phyloP scores from a whole-genome alignment of 1,139 yeast species.

The Diutina mesorugosa region DNA sequence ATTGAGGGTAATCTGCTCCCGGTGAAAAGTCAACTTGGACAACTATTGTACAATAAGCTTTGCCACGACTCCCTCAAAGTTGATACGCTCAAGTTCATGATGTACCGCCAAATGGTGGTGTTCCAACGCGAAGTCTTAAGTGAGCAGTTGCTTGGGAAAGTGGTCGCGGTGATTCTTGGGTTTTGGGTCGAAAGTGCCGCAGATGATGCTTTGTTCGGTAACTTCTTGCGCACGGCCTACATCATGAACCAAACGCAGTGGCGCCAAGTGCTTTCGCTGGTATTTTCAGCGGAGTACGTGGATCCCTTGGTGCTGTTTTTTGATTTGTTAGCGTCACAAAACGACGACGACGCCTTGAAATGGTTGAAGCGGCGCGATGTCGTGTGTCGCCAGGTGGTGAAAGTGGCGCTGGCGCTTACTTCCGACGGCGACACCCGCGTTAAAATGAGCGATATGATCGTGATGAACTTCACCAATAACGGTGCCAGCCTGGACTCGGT shows the following conservation, averaged over 20 bases:
- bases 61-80: constrained; percentile 4
- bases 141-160: constrained; percentile 16
- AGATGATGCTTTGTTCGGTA: neutral
- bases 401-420: neutral
- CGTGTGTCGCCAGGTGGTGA: neutral
- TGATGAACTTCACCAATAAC: constrained; percentile 24
- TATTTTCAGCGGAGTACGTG: neutral
- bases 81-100: constrained; percentile 16
- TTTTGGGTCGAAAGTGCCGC: constrained; percentile 8
- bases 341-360: constrained; percentile 25
- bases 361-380: constrained; percentile 8
- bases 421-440: constrained; percentile 3
- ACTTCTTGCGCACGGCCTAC: constrained; percentile 1
- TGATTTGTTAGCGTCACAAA: constrained; percentile 16
- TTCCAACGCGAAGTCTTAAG: constrained; percentile 20
- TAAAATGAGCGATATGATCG: constrained; percentile 21
- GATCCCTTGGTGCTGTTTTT: constrained; percentile 16
- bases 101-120: constrained; percentile 32
- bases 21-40: constrained; percentile 12
- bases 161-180: constrained; percentile 22
- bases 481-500: constrained; percentile 22
- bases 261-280: neutral
- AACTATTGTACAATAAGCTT: constrained; percentile 15
- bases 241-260: neutral
- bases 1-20: neutral